A percentile compares a stretch with the other conserved stretches of the same genome.
These are phyloP conservation scores for Solanum etuberosum DNA, from an alignment of 257 asterid genomes.

Conservation along the genomic window DNA sequence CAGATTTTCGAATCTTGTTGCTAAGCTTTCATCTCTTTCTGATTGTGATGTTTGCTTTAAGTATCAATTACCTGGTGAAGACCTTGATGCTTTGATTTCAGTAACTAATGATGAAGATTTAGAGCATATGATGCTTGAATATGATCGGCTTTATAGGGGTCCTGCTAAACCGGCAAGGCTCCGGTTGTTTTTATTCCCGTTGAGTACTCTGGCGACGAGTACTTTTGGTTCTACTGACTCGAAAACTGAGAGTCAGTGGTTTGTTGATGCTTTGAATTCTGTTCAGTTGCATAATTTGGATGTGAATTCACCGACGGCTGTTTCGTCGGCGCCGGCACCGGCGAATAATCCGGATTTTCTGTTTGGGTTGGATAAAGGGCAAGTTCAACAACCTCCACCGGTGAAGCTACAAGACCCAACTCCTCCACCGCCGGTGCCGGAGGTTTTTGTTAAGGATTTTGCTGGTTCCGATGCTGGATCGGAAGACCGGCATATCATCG, in stretches of 20 bases:
- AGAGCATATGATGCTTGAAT: constrained; percentile 60
- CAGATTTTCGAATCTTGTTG: constrained; percentile 12
- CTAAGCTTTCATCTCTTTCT: constrained; percentile 25
- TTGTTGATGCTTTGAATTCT: constrained; percentile 31
- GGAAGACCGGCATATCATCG: constrained; percentile 11
- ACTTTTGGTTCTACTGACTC: constrained; percentile 21
- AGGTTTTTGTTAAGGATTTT: constrained; percentile 1
- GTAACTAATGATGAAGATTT: constrained; percentile 52
- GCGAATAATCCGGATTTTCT: constrained; percentile 16
- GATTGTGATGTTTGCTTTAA: constrained; percentile 25
- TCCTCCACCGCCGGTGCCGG: constrained; percentile 1
- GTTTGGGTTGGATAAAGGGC: constrained; percentile 25
- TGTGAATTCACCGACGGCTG: constrained; percentile 6
- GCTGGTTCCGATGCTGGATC: background rate
- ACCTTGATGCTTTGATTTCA: constrained; percentile 50
- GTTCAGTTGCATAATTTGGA: constrained; percentile 19
- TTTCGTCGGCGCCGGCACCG: background rate
- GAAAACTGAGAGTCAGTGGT: constrained; percentile 28
- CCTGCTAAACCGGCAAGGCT: constrained; percentile 34
- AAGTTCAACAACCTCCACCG: background rate
- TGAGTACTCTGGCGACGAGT: constrained; percentile 5
- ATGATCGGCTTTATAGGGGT: constrained; percentile 27
- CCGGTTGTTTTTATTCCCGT: constrained; percentile 34
- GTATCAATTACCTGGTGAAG: constrained; percentile 56
- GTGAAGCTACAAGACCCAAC: constrained; percentile 9